Conservation (phyloP, 1,284 basidiomycete genomes). For the Ganoderma sp. region DNA sequence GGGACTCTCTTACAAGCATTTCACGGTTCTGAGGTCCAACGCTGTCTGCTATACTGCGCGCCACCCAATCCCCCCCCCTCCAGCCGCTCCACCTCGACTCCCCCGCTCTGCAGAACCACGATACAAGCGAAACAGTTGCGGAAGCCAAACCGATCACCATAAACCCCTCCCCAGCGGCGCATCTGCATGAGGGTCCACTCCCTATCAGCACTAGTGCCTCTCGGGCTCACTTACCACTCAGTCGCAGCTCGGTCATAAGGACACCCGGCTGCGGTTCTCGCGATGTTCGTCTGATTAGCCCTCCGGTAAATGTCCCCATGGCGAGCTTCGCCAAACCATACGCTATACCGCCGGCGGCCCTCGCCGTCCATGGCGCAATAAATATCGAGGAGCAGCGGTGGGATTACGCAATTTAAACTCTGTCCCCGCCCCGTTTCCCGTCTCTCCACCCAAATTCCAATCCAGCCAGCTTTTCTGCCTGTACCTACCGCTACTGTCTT, state of each 20-base stretch:
- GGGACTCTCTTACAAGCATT: not conserved
- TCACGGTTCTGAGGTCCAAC: not conserved
- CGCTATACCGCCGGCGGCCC: not conserved
- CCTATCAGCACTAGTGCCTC: not conserved
- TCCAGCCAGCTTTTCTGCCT: slow-evolving; percentile 12
- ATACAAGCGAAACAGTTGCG: not conserved
- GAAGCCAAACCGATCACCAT: not conserved
- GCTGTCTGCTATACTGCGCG: not conserved
- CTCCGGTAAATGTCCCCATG: not conserved
- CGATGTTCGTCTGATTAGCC: not conserved
- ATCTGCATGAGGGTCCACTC: not conserved
- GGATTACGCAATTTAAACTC: not conserved
- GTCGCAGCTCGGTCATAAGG: not conserved
- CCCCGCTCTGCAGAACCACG: not conserved
- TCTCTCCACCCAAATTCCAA: not conserved
- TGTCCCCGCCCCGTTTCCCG: not conserved
- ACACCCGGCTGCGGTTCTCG: not conserved
- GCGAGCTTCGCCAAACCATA: not conserved
- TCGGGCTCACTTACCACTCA: not conserved
- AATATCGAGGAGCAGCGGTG: not conserved
- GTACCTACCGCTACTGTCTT: slow-evolving; percentile 14
- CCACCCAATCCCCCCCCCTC: not conserved
- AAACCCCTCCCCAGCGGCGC: not conserved
- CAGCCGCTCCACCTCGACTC: not conserved
- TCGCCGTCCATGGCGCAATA: not conserved